Percentiles rank a stretch among this genome's conserved stretches.
Conservation (phyloP, 2,329 filamentous ascomycete genomes). For the Arthrobotrys pseudoclavata region DNA sequence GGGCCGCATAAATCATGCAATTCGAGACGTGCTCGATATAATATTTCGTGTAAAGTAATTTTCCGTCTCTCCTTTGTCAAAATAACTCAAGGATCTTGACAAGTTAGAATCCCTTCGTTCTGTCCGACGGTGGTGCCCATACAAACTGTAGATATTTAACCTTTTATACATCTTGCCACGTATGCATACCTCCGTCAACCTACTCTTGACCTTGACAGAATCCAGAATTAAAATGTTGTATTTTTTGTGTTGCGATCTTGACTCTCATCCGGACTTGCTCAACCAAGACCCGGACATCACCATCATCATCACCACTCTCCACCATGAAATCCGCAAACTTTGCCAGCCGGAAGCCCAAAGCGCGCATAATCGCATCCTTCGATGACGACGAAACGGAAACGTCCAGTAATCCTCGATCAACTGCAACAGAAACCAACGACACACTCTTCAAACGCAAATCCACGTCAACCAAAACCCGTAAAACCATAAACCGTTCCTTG, state of each 20-base stretch:
- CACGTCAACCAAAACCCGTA: constrained; percentile 46
- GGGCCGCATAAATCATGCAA: neutral
- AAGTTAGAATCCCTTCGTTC: neutral
- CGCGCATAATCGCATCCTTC: constrained; percentile 51
- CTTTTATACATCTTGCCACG: too few species aligned
- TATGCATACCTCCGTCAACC: too few species aligned
- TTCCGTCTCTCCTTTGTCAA: neutral
- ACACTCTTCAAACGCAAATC: constrained; percentile 57
- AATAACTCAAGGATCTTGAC: neutral
- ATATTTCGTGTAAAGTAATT: neutral
- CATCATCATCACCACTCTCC: constrained; percentile 9
- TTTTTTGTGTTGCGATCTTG: constrained; percentile 9
- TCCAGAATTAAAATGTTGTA: too few species aligned
- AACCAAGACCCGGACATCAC: neutral
- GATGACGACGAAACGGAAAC: constrained; percentile 41
- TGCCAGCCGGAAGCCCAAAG: constrained; percentile 49
- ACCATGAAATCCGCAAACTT: constrained; percentile 57
- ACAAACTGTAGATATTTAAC: too few species aligned
- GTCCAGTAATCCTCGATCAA: neutral
- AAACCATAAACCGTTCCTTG: constrained; percentile 30
- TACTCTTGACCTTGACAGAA: too few species aligned
- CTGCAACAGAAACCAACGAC: neutral
- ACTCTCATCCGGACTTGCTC: neutral
- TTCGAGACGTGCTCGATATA: neutral
- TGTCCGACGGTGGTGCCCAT: too few species aligned